These are phyloP conservation scores for Tolypocladium sp. DNA, from an alignment of 2,329 filamentous ascomycete genomes.

Conservation along the genomic window DNA sequence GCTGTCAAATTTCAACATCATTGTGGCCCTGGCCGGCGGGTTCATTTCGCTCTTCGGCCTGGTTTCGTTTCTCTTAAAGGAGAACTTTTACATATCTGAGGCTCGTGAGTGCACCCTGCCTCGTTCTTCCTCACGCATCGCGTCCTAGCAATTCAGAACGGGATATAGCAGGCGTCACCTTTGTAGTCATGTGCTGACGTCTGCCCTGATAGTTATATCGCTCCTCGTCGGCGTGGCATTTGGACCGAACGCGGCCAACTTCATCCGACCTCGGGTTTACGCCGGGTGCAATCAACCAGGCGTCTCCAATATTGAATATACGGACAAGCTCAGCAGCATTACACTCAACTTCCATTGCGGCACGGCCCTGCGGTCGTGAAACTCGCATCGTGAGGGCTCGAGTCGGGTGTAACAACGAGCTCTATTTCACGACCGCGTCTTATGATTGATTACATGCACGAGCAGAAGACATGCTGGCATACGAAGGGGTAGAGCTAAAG, in stretches of 20 bases:
- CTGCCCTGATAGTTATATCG: constrained; percentile 55
- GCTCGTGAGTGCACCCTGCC: constrained; percentile 56
- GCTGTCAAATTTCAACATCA: constrained; percentile 73
- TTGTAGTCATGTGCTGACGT: not conserved
- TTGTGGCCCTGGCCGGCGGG: constrained; percentile 70
- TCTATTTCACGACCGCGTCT: too few relatives aligned
- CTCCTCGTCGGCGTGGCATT: constrained; percentile 70
- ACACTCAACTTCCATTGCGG: constrained; percentile 83
- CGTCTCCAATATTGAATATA: constrained; percentile 17
- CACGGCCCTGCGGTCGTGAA: too few relatives aligned
- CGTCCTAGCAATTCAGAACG: not conserved
- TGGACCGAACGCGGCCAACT: constrained; percentile 67
- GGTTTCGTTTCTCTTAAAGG: constrained; percentile 83
- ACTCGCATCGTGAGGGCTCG: too few relatives aligned
- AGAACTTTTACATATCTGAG: constrained; percentile 85
- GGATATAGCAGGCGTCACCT: not conserved
- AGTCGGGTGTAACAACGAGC: too few relatives aligned
- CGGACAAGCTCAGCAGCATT: constrained; percentile 55
- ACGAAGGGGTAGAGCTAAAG: too few relatives aligned
- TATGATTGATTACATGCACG: too few relatives aligned
- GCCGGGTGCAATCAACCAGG: constrained; percentile 31
- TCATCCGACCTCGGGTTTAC: constrained; percentile 69
- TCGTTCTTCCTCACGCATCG: not conserved
- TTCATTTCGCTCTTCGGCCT: constrained; percentile 87
- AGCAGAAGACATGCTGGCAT: too few relatives aligned